Percentiles rank a stretch among this genome's conserved stretches.
phyloP scores from a whole-genome alignment of 2,329 filamentous ascomycete species.

The Diaporthe capsici region DNA sequence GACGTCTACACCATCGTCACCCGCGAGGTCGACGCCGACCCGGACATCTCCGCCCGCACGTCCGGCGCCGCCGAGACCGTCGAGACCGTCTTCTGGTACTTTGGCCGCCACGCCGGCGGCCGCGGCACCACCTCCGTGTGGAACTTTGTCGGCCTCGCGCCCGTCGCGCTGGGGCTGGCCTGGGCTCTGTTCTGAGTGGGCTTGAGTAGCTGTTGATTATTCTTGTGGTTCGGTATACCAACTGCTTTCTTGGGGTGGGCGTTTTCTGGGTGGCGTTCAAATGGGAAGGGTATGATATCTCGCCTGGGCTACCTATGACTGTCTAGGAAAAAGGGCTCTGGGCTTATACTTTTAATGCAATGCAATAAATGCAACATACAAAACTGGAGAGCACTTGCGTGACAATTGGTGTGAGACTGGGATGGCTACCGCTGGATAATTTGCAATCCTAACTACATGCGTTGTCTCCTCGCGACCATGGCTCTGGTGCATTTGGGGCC shows the following conservation, averaged over 20 bases:
- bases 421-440: no score
- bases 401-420: neutral
- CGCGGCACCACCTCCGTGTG: constrained; percentile 45
- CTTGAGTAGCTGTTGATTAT: neutral
- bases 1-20: constrained; percentile 80
- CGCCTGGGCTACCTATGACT: neutral
- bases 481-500: no score
- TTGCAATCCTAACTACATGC: no score
- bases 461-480: no score
- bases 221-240: neutral
- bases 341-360: constrained; percentile 16
- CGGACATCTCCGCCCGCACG: constrained; percentile 47
- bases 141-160: constrained; percentile 56
- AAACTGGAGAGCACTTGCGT: no score
- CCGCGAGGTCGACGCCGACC: constrained; percentile 55
- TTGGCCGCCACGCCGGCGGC: constrained; percentile 44
- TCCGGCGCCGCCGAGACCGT: constrained; percentile 47
- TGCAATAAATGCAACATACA: neutral
- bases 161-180: constrained; percentile 55
- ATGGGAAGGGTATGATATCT: constrained; percentile 35
- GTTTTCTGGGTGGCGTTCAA: constrained; percentile 7
- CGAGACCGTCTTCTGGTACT: constrained; percentile 46
- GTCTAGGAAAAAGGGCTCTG: neutral
- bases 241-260: neutral
- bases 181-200: constrained; percentile 48